Percentiles rank a stretch among this genome's conserved stretches.
phyloP scores from a whole-genome alignment of 2,329 filamentous ascomycete species.

The Sporothrix mexicana region DNA sequence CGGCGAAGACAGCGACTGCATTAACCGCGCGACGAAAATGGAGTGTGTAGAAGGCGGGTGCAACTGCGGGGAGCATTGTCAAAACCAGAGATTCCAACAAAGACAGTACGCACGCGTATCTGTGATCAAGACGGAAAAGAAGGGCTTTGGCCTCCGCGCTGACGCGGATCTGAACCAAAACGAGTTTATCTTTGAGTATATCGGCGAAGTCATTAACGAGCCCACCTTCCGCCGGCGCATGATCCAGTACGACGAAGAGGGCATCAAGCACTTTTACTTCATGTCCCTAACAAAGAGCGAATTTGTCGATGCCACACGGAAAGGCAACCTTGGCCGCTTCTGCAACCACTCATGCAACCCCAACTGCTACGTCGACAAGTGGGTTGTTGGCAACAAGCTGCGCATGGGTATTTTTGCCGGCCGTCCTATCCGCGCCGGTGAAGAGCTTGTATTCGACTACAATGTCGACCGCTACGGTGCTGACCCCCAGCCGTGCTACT shows the following conservation, averaged over 20 bases:
- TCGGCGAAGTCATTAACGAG: slow-evolving; percentile 97
- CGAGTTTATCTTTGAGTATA: slow-evolving; percentile 97
- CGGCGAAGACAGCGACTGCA: slow-evolving; percentile 95
- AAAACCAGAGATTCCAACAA: slow-evolving; percentile 93
- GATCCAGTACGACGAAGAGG: slow-evolving; percentile 91
- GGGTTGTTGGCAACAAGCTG: slow-evolving; percentile 95
- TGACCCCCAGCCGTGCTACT: slow-evolving; percentile 96
- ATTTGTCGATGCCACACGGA: slow-evolving; percentile 97
- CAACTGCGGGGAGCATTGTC: slow-evolving; percentile 84
- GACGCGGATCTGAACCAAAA: slow-evolving; percentile 77
- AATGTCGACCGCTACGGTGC: slow-evolving; percentile 98
- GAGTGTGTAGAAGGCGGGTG: slow-evolving; percentile 85
- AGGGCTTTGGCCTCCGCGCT: slow-evolving; percentile 89
- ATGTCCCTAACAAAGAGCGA: slow-evolving; percentile 97
- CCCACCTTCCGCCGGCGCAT: slow-evolving; percentile 86
- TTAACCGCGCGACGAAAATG: slow-evolving; percentile 98
- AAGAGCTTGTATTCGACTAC: slow-evolving; percentile 99
- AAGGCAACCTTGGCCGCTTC: slow-evolving; percentile 92
- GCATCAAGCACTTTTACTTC: slow-evolving; percentile 99
- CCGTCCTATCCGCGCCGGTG: slow-evolving; percentile 81
- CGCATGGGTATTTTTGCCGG: slow-evolving; percentile 98
- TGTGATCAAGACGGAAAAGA: slow-evolving; percentile 97
- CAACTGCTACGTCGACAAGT: slow-evolving; percentile 99
- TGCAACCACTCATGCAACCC: slow-evolving; percentile 99
- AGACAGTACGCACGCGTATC: slow-evolving; percentile 89